Evolutionary conservation across 2,329 filamentous ascomycete species (phyloP).

Genomic region (Cordyceps cicadae): DNA sequence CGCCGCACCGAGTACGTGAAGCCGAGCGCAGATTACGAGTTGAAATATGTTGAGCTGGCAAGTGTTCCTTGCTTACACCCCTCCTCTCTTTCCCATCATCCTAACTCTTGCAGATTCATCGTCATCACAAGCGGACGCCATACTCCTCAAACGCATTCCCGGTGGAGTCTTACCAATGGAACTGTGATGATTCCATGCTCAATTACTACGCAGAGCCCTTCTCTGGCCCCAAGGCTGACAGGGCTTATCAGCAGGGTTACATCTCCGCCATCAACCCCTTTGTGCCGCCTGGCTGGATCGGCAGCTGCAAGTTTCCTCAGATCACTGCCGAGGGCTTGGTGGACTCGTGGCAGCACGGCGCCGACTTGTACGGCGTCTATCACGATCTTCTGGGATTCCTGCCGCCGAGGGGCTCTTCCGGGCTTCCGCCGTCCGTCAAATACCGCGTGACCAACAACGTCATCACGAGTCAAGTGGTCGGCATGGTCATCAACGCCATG

Average conservation of each 20-base stretch:
- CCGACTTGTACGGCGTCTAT: slow-evolving; percentile 71
- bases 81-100: background rate
- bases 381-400: slow-evolving; percentile 60
- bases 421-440: slow-evolving; percentile 37
- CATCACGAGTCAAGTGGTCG: slow-evolving; percentile 73
- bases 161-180: slow-evolving; percentile 62
- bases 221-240: slow-evolving; percentile 38
- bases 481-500: slow-evolving; percentile 67
- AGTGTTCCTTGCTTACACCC: slow-evolving; percentile 20
- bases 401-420: slow-evolving; percentile 36
- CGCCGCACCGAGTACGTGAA: slow-evolving; percentile 54
- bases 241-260: slow-evolving; percentile 59
- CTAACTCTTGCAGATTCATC: slow-evolving; percentile 50
- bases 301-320: slow-evolving; percentile 73
- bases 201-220: slow-evolving; percentile 60
- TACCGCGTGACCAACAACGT: slow-evolving; percentile 75
- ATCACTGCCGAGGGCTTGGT: slow-evolving; percentile 64
- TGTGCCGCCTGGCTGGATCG: slow-evolving; percentile 56
- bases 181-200: slow-evolving; percentile 61
- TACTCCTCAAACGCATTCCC: slow-evolving; percentile 74
- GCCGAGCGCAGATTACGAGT: slow-evolving; percentile 46
- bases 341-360: slow-evolving; percentile 68
- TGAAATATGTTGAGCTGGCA: slow-evolving; percentile 70
- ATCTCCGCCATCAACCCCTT: slow-evolving; percentile 59
- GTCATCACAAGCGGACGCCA: slow-evolving; percentile 78